Evolutionary conservation across 176 grass and related monocot species (phyloP).

Genomic region (Lolium rigidum): DNA sequence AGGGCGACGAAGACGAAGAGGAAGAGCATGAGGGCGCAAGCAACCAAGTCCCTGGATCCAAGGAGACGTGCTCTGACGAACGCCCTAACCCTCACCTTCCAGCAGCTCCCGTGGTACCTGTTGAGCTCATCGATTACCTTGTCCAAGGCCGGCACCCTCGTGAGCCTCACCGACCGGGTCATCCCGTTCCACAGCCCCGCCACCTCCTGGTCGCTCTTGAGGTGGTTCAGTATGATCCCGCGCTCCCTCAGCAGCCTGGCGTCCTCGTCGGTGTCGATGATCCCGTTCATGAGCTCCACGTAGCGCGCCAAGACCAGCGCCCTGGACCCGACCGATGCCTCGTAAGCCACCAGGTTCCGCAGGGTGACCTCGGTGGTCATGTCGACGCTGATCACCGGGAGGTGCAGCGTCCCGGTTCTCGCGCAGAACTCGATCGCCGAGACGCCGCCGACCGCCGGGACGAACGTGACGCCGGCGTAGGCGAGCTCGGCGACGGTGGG

Average conservation of each 20-base stretch:
- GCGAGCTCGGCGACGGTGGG: slow-evolving; percentile 65
- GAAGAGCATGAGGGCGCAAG: background rate
- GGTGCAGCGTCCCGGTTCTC: slow-evolving; percentile 40
- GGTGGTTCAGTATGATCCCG: slow-evolving; percentile 67
- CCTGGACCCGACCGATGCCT: slow-evolving; percentile 57
- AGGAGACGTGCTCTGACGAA: slow-evolving; percentile 48
- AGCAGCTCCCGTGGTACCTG: slow-evolving; percentile 46
- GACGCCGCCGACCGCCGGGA: slow-evolving; percentile 42
- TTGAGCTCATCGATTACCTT: slow-evolving; percentile 70
- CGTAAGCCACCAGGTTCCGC: slow-evolving; percentile 80
- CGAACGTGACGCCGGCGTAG: slow-evolving; percentile 60
- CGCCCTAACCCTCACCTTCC: slow-evolving; percentile 60
- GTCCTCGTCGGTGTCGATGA: slow-evolving; percentile 73
- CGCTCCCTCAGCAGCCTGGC: slow-evolving; percentile 54
- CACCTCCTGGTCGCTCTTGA: slow-evolving; percentile 73
- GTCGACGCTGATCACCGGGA: slow-evolving; percentile 64
- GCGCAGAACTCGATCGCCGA: slow-evolving; percentile 48
- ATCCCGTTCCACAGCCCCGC: slow-evolving; percentile 85
- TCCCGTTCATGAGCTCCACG: slow-evolving; percentile 90
- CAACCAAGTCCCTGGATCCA: slow-evolving; percentile 41
- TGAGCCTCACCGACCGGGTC: slow-evolving; percentile 75
- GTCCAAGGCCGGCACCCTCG: slow-evolving; percentile 62
- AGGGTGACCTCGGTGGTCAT: slow-evolving; percentile 56
- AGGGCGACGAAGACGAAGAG: slow-evolving; percentile 25
- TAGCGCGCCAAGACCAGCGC: slow-evolving; percentile 59